Conservation (phyloP, 257 asterid species). For the Forsythia suspensa region DNA sequence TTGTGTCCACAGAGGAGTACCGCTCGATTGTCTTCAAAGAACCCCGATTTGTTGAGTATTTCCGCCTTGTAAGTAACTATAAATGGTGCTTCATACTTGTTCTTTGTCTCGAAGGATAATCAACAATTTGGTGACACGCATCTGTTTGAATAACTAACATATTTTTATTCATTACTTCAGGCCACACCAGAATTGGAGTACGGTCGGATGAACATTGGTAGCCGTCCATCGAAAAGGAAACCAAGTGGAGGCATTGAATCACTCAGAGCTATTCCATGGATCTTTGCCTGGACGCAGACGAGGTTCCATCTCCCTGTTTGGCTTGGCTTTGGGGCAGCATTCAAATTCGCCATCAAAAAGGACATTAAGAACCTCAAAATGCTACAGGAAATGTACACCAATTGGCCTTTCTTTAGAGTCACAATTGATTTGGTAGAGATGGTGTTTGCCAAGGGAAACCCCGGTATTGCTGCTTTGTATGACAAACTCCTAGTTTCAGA, state of each 20-base stretch:
- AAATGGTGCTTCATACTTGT: background rate
- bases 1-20: slow-evolving; percentile 53
- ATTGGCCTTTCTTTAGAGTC: slow-evolving; percentile 69
- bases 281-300: slow-evolving; percentile 71
- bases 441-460: slow-evolving; percentile 74
- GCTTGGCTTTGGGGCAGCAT: slow-evolving; percentile 68
- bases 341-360: slow-evolving; percentile 45
- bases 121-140: background rate
- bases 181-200: slow-evolving; percentile 69
- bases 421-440: slow-evolving; percentile 62
- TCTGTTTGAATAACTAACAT: background rate
- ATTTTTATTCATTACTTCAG: slow-evolving; percentile 19
- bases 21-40: slow-evolving; percentile 62
- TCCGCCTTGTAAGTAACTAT: slow-evolving; percentile 57
- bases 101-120: background rate
- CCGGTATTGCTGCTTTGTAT: slow-evolving; percentile 52
- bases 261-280: slow-evolving; percentile 68
- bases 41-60: slow-evolving; percentile 68
- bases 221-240: slow-evolving; percentile 64
- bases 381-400: slow-evolving; percentile 60
- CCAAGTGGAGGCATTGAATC: slow-evolving; percentile 70
- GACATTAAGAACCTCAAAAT: slow-evolving; percentile 45
- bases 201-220: slow-evolving; percentile 68
- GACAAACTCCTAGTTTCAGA: slow-evolving; percentile 58
- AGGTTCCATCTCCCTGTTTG: slow-evolving; percentile 69